These are phyloP conservation scores for Heterobasidion parviporum DNA, from an alignment of 1,284 basidiomycete species.

Conservation along the genomic window DNA sequence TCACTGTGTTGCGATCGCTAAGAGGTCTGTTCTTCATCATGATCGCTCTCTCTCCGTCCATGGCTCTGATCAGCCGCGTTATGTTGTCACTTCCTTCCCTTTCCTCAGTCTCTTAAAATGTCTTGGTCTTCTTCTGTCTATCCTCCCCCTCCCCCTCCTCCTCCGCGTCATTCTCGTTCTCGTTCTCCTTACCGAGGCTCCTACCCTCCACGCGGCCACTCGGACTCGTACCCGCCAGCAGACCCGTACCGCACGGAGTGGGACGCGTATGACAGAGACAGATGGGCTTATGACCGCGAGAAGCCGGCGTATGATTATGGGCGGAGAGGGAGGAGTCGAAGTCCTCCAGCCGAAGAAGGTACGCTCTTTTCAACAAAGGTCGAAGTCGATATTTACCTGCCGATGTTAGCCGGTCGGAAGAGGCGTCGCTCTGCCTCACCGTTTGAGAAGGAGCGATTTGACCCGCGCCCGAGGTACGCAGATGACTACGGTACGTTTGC, in stretches of 20 bases:
- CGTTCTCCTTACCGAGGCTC: constrained; percentile 58
- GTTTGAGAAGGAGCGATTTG: constrained; percentile 72
- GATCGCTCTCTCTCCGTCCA: constrained; percentile 58
- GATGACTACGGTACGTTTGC: constrained; percentile 66
- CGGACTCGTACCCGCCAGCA: constrained; percentile 35
- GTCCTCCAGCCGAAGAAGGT: constrained; percentile 64
- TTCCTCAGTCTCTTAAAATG: constrained; percentile 53
- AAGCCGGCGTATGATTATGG: constrained; percentile 48
- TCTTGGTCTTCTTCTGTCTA: constrained; percentile 59
- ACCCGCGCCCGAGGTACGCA: constrained; percentile 70
- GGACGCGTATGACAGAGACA: constrained; percentile 65
- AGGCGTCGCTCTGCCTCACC: constrained; percentile 81
- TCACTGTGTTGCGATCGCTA: constrained; percentile 47
- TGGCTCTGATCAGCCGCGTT: constrained; percentile 51
- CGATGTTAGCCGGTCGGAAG: constrained; percentile 52
- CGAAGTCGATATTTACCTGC: constrained; percentile 4
- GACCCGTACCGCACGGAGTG: constrained; percentile 53
- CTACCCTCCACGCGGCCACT: constrained; percentile 38
- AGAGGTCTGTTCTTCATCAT: constrained; percentile 87
- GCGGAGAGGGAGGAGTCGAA: constrained; percentile 66
- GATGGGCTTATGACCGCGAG: constrained; percentile 65
- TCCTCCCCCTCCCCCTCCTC: constrained; percentile 65
- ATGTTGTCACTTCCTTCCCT: constrained; percentile 43
- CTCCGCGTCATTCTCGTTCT: constrained; percentile 68
- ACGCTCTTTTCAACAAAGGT: constrained; percentile 15